These are phyloP conservation scores for Pythium sp. DNA, from an alignment of 352 stramenopile species.

Conservation along the genomic window DNA sequence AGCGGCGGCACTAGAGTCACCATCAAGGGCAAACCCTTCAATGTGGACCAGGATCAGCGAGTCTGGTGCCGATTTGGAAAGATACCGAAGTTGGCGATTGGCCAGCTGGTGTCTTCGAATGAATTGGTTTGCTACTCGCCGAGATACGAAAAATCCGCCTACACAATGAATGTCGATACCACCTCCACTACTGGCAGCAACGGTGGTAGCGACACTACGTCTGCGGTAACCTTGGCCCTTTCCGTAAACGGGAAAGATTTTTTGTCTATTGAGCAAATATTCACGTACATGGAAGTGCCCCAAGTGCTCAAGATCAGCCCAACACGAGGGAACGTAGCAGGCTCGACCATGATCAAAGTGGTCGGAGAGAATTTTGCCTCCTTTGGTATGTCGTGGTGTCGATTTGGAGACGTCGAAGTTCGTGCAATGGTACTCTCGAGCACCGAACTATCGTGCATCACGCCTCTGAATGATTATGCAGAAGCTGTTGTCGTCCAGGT, in stretches of 20 bases:
- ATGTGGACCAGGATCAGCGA: conserved; percentile 4
- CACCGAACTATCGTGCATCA: conserved; percentile 36
- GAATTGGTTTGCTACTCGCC: conserved; percentile 43
- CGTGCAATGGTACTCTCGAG: conserved; percentile 38
- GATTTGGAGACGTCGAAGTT: conserved; percentile 38
- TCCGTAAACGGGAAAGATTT: conserved; percentile 82
- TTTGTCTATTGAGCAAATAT: conserved; percentile 36
- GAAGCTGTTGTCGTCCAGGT: conserved; percentile 56
- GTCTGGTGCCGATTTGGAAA: conserved; percentile 75
- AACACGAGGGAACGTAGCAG: conserved; percentile 38
- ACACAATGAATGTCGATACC: background rate
- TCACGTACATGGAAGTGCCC: conserved; percentile 44
- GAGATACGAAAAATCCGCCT: conserved; percentile 3
- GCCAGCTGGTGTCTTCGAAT: conserved; percentile 21
- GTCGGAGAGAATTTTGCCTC: conserved; percentile 36
- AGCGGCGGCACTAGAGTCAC: conserved; percentile 54
- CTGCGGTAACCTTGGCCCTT: conserved; percentile 34
- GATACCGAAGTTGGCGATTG: conserved; percentile 22
- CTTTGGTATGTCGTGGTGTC: conserved; percentile 37
- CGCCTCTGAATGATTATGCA: conserved; percentile 32
- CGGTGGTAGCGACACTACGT: background rate
- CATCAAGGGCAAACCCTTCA: conserved; percentile 59
- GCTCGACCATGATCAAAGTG: conserved; percentile 58
- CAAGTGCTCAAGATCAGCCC: conserved; percentile 47
- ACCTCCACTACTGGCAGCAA: background rate